Conservation (phyloP, 768 basidiomycete species). For the Panaeolus cyanescens region DNA sequence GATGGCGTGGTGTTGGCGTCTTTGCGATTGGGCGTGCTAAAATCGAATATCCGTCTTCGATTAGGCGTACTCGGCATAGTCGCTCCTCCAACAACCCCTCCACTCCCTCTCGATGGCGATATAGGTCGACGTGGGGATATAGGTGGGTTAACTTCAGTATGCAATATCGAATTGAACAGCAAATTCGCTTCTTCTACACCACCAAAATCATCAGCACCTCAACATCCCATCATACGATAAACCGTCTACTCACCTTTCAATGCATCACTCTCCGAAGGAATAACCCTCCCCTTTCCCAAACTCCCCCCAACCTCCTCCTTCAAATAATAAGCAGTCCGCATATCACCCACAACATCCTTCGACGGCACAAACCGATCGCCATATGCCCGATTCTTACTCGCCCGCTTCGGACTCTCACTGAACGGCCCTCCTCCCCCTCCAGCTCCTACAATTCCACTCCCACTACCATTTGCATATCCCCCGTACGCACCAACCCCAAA, state of each 20-base stretch:
- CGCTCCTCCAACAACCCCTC: slow-evolving; percentile 34
- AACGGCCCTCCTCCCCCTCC: neutral
- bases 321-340: slow-evolving; percentile 69
- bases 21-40: slow-evolving; percentile 56
- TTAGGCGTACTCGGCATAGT: slow-evolving; percentile 48
- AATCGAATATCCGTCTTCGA: slow-evolving; percentile 66
- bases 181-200: slow-evolving; percentile 79
- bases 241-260: slow-evolving; percentile 55
- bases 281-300: slow-evolving; percentile 61
- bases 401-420: slow-evolving; percentile 12
- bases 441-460: slow-evolving; percentile 13
- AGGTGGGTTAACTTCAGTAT: slow-evolving; percentile 74
- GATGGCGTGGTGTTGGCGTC: slow-evolving; percentile 54
- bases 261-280: slow-evolving; percentile 74
- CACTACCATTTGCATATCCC: slow-evolving; percentile 20
- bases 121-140: slow-evolving; percentile 59
- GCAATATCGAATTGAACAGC: slow-evolving; percentile 75
- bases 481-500: no score
- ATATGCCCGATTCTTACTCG: slow-evolving; percentile 43
- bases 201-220: neutral
- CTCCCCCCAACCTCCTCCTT: slow-evolving; percentile 59
- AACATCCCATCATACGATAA: neutral
- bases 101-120: slow-evolving; percentile 57
- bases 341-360: slow-evolving; percentile 55
- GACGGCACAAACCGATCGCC: slow-evolving; percentile 73